phyloP scores from a whole-genome alignment of 208 protist genomes.

The Trypanosoma mega region DNA sequence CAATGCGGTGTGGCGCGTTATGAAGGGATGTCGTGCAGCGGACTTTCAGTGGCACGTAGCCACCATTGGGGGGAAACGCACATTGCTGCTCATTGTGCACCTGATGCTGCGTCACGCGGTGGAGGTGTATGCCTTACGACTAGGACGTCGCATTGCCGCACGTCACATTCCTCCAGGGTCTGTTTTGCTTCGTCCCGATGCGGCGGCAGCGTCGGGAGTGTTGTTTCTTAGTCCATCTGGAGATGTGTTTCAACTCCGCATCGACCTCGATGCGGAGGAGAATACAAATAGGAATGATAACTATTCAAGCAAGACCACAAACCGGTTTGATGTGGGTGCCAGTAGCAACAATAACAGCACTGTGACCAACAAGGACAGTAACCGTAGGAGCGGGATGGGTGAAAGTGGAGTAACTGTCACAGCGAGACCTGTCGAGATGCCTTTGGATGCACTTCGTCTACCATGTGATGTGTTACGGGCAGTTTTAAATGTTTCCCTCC shows the following conservation, averaged over 20 bases:
- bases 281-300: background rate
- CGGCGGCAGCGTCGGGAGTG: slow-evolving; percentile 4
- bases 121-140: slow-evolving; percentile 69
- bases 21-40: slow-evolving; percentile 73
- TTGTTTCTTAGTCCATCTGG: slow-evolving; percentile 29
- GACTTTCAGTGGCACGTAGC: slow-evolving; percentile 69
- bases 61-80: slow-evolving; percentile 28
- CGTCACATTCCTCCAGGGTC: slow-evolving; percentile 50
- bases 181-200: slow-evolving; percentile 44
- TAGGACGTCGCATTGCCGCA: slow-evolving; percentile 53
- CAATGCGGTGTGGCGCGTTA: slow-evolving; percentile 43
- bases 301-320: no score
- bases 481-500: slow-evolving; percentile 2
- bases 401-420: no score
- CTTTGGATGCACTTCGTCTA: no score
- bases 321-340: background rate
- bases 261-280: slow-evolving; percentile 17
- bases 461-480: background rate
- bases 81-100: slow-evolving; percentile 66
- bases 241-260: slow-evolving; percentile 15
- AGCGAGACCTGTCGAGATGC: no score
- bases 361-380: no score
- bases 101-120: slow-evolving; percentile 64
- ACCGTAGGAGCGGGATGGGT: no score
- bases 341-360: no score